phyloP scores from a whole-genome alignment of 1,139 yeast genomes.

The Scheffersomyces insectosa region DNA sequence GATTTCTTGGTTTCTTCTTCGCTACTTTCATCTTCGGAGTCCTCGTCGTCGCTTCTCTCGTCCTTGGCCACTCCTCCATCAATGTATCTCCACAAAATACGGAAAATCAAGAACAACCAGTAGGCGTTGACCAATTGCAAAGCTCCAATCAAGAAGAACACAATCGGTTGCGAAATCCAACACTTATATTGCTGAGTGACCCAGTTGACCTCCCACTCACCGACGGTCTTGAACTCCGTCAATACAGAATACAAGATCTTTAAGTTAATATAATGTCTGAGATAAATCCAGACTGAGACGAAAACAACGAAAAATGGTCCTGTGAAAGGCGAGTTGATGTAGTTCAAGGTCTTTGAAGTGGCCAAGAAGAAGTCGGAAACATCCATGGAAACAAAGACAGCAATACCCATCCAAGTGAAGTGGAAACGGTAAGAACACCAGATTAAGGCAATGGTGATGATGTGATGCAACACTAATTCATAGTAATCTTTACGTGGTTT shows the following conservation, averaged over 20 bases:
- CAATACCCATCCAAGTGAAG: constrained; percentile 93
- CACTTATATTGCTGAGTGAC: constrained; percentile 95
- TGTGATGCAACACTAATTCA: constrained; percentile 90
- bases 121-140: constrained; percentile 82
- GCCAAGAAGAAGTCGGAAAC: constrained; percentile 89
- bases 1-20: constrained; percentile 28
- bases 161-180: constrained; percentile 90
- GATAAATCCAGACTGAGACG: constrained; percentile 75
- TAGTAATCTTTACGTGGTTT: constrained; percentile 92
- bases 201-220: constrained; percentile 79
- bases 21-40: constrained; percentile 45
- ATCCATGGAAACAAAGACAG: constrained; percentile 93
- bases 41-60: constrained; percentile 89
- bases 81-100: constrained; percentile 70
- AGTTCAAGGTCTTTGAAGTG: constrained; percentile 78
- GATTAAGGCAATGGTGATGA: constrained; percentile 85
- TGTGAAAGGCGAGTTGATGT: constrained; percentile 66
- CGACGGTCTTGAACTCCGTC: constrained; percentile 84
- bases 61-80: constrained; percentile 66
- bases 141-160: constrained; percentile 72
- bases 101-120: constrained; percentile 81
- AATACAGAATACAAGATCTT: constrained; percentile 82
- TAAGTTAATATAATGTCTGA: constrained; percentile 83
- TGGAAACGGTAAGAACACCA: constrained; percentile 92
- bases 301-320: constrained; percentile 71